A percentile compares a stretch with the other conserved stretches of the same genome.
Evolutionary conservation across 495 filamentous ascomycete species (phyloP).

Genomic region (Hyaloscypha variabilis): DNA sequence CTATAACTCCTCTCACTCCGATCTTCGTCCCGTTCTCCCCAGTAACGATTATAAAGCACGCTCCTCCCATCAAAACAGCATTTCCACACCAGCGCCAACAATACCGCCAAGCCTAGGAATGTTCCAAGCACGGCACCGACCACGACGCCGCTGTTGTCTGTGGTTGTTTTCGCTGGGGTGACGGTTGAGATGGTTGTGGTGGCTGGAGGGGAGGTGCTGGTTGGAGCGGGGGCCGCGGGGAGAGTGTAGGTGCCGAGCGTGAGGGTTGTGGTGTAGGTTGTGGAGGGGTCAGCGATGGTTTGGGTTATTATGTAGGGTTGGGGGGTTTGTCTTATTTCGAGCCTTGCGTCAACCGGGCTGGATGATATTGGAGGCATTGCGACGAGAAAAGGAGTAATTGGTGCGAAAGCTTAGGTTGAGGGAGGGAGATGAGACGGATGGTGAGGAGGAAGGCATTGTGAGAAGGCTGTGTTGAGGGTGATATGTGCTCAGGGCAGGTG

Average conservation of each 20-base stretch:
- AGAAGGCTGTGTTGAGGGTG: neutral
- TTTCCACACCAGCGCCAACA: slow-evolving; percentile 1
- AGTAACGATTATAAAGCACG: too few species aligned
- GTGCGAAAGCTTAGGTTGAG: neutral
- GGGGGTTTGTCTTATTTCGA: neutral
- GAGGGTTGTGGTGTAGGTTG: neutral
- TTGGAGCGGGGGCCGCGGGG: neutral
- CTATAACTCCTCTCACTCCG: neutral
- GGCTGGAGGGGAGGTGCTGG: neutral
- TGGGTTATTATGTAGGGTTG: neutral
- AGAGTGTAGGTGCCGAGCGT: neutral
- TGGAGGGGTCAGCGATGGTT: neutral
- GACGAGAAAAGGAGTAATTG: neutral
- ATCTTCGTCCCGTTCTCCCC: too few species aligned
- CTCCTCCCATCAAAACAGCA: slow-evolving; percentile 9
- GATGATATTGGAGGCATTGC: neutral
- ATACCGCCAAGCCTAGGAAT: slow-evolving; percentile 3
- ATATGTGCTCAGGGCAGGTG: neutral
- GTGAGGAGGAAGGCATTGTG: neutral
- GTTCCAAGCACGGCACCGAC: slow-evolving; percentile 2
- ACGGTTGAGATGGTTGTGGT: neutral
- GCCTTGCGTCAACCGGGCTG: neutral
- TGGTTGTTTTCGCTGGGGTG: neutral
- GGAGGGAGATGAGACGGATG: neutral
- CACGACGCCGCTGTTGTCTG: neutral